Conservation (phyloP, 768 basidiomycete species). For the Macrolepiota fuliginosa region DNA sequence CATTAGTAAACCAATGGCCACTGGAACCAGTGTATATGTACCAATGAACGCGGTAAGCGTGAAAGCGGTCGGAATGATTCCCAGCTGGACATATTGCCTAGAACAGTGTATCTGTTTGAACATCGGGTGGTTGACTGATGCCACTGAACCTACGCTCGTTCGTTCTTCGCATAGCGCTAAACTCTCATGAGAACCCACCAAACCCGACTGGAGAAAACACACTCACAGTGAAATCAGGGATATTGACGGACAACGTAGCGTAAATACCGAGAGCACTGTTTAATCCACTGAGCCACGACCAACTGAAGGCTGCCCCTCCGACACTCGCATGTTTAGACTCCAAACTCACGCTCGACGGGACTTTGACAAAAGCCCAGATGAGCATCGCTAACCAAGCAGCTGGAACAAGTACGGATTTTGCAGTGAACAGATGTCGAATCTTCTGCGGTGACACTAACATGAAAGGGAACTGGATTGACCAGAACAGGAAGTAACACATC, state of each 20-base stretch:
- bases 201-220: not conserved
- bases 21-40: slow-evolving; percentile 9
- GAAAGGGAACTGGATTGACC: slow-evolving; percentile 75
- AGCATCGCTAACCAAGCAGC: slow-evolving; percentile 67
- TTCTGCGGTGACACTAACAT: slow-evolving; percentile 75
- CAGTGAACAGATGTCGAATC: slow-evolving; percentile 73
- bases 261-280: slow-evolving; percentile 79
- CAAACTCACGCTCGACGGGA: slow-evolving; percentile 58
- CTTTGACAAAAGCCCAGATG: slow-evolving; percentile 76
- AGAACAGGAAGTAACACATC: slow-evolving; percentile 74
- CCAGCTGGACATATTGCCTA: slow-evolving; percentile 71
- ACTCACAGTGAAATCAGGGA: slow-evolving; percentile 75
- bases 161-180: slow-evolving; percentile 71
- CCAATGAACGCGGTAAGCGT: slow-evolving; percentile 74
- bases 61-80: slow-evolving; percentile 77
- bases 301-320: slow-evolving; percentile 52
- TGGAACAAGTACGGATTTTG: slow-evolving; percentile 66
- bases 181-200: not conserved
- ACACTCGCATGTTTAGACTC: slow-evolving; percentile 48
- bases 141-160: slow-evolving; percentile 46
- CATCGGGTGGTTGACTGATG: not conserved
- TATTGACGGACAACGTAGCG: slow-evolving; percentile 72
- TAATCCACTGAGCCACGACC: slow-evolving; percentile 76
- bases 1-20: not conserved
- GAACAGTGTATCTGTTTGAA: not conserved